Evolutionary conservation across 495 filamentous ascomycete genomes (phyloP).

Genomic region (Neurospora sp.): DNA sequence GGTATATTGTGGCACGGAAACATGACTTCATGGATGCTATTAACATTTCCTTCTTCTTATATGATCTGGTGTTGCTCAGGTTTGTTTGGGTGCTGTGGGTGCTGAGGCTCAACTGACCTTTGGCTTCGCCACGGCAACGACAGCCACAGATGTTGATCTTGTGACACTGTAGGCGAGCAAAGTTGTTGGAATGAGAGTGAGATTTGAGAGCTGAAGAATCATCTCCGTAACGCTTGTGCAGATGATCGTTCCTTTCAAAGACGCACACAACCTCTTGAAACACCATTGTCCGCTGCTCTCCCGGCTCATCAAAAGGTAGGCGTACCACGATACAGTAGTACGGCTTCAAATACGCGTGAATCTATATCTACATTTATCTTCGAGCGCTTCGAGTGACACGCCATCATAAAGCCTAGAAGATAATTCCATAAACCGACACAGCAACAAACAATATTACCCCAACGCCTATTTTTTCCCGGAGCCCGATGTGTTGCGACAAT

Average conservation of each 20-base stretch:
- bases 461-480: not conserved
- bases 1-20: not conserved
- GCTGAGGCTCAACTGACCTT: not conserved
- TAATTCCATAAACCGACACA: not conserved
- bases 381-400: not conserved
- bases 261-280: not conserved
- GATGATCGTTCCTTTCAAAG: not conserved
- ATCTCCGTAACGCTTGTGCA: not conserved
- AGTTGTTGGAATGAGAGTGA: not conserved
- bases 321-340: not conserved
- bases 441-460: not conserved
- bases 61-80: not conserved
- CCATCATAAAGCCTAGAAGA: not conserved
- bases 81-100: not conserved
- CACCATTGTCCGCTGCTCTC: not conserved
- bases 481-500: not conserved
- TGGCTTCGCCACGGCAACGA: not conserved
- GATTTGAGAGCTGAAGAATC: not conserved
- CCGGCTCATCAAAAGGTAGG: not conserved
- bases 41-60: not conserved
- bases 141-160: not conserved
- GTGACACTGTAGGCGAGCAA: not conserved
- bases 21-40: not conserved
- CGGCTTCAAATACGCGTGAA: not conserved
- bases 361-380: not conserved